Evolutionary conservation across 768 basidiomycete genomes (phyloP).

Genomic region (Austroboletus eburneus): DNA sequence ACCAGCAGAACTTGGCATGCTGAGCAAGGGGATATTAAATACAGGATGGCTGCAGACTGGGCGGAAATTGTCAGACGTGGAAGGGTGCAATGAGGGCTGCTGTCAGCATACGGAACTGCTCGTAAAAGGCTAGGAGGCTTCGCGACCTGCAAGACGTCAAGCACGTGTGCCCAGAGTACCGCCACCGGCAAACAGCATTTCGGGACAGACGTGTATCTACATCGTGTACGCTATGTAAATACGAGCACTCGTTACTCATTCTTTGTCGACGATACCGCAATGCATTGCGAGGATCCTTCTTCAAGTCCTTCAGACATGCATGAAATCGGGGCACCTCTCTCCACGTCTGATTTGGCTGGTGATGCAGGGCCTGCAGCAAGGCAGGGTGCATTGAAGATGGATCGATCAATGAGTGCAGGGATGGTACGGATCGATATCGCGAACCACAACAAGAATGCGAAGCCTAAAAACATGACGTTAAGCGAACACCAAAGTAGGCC

Average conservation of each 20-base stretch:
- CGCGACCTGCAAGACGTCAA: not conserved
- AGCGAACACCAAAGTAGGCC: not conserved
- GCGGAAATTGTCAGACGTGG: slow-evolving; percentile 3
- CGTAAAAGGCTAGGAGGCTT: slow-evolving; percentile 10
- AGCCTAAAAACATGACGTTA: slow-evolving; percentile 24
- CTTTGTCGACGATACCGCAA: not conserved
- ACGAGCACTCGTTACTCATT: not conserved
- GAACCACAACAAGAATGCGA: slow-evolving; percentile 42
- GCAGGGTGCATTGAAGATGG: slow-evolving; percentile 47
- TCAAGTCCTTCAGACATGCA: not conserved
- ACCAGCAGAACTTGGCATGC: slow-evolving; percentile 43
- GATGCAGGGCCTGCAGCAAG: slow-evolving; percentile 22
- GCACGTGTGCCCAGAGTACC: slow-evolving; percentile 8
- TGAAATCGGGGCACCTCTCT: not conserved
- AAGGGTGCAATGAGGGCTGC: slow-evolving; percentile 13
- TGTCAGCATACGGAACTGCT: slow-evolving; percentile 8
- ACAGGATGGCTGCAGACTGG: not conserved
- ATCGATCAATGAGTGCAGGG: slow-evolving; percentile 41
- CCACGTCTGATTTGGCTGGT: slow-evolving; percentile 4
- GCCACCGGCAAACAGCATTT: slow-evolving; percentile 16
- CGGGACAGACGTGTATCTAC: too few species aligned
- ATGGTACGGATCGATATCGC: slow-evolving; percentile 40
- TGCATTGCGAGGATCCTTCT: not conserved
- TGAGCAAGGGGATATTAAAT: slow-evolving; percentile 1
- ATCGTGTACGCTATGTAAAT: not conserved